phyloP scores from a whole-genome alignment of 2,329 filamentous ascomycete genomes.

The Chaetomium olivaceum region DNA sequence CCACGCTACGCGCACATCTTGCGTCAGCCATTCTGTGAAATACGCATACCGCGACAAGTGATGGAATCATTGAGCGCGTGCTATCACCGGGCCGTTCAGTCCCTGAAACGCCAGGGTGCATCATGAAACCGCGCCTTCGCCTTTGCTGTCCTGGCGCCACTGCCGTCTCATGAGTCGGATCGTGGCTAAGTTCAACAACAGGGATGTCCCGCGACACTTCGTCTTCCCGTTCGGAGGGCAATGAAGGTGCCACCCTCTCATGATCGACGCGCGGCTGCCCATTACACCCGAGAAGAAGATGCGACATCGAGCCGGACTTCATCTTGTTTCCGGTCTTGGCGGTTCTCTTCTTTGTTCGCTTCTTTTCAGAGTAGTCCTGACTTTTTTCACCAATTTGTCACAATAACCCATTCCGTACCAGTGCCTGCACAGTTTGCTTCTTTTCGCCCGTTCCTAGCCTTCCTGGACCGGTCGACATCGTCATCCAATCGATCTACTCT shows the following conservation, averaged over 20 bases:
- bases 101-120: constrained; percentile 27
- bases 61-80: neutral
- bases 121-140: constrained; percentile 27
- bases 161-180: constrained; percentile 15
- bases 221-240: neutral
- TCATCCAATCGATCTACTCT: neutral
- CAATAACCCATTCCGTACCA: neutral
- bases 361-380: neutral
- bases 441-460: neutral
- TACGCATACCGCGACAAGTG: neutral
- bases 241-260: constrained; percentile 12
- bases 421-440: neutral
- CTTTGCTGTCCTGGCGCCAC: constrained; percentile 22
- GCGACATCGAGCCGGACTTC: neutral
- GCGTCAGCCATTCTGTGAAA: neutral
- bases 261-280: constrained; percentile 9
- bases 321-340: constrained; percentile 24
- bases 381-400: neutral
- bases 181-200: constrained; percentile 2
- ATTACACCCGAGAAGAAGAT: constrained; percentile 1
- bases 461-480: neutral
- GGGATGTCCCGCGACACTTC: constrained; percentile 9
- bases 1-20: neutral
- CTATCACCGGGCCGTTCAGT: constrained; percentile 12
- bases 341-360: constrained; percentile 9